phyloP scores from a whole-genome alignment of 257 asterid genomes.

The Apocynum venetum region DNA sequence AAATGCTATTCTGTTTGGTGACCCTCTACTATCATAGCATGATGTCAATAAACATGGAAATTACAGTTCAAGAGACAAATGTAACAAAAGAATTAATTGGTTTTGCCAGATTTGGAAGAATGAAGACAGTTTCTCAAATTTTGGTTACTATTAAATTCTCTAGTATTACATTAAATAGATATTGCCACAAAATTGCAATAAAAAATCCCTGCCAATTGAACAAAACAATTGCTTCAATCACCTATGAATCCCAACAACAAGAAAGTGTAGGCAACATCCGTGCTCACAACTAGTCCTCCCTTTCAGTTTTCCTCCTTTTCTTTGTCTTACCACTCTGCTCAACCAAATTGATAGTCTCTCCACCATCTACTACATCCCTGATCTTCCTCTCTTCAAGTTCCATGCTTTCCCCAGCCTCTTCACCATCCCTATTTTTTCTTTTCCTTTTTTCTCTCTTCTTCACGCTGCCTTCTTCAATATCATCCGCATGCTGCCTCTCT shows the following conservation, averaged over 20 bases:
- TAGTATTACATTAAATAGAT: neutral
- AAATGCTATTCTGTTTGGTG: neutral
- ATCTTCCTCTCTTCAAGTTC: constrained; percentile 23
- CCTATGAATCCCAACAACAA: neutral
- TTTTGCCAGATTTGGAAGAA: neutral
- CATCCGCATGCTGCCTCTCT: neutral
- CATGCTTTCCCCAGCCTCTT: constrained; percentile 11
- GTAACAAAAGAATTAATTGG: neutral
- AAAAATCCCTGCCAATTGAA: neutral
- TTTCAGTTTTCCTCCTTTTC: constrained; percentile 34
- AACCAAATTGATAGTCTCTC: neutral
- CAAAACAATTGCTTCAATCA: neutral
- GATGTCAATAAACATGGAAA: neutral
- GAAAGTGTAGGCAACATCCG: neutral
- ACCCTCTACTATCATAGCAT: neutral
- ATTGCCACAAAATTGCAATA: neutral
- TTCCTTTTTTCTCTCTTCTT: constrained; percentile 14
- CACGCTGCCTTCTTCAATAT: constrained; percentile 9
- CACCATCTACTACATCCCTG: constrained; percentile 12
- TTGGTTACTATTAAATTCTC: neutral
- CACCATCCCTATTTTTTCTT: constrained; percentile 17
- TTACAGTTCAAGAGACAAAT: neutral
- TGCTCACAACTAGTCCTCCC: constrained; percentile 6
- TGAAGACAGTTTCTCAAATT: neutral
- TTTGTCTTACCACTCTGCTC: constrained; percentile 24